phyloP scores from a whole-genome alignment of 2,329 filamentous ascomycete species.

The Clathrospora elynae region DNA sequence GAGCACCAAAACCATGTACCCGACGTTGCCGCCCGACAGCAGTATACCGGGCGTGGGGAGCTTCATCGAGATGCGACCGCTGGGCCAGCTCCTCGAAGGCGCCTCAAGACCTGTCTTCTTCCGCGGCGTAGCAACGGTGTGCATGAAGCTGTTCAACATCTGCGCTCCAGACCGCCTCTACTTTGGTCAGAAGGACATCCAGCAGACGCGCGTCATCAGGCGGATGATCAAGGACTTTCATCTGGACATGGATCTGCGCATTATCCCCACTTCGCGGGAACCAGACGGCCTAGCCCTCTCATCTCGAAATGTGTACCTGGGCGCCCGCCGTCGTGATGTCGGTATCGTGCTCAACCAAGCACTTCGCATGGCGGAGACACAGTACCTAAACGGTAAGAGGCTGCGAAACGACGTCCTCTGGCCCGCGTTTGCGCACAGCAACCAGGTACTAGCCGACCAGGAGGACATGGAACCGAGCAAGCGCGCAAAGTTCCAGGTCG shows the following conservation, averaged over 20 bases:
- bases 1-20: conserved; percentile 83
- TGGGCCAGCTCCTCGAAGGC: conserved; percentile 82
- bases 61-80: conserved; percentile 88
- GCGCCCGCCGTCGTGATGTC: conserved; percentile 70
- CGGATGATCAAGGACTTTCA: conserved; percentile 88
- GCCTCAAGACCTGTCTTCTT: conserved; percentile 91
- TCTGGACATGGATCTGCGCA: conserved; percentile 72
- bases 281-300: conserved; percentile 85
- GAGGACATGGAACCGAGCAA: conserved; percentile 61
- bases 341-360: conserved; percentile 74
- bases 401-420: conserved; percentile 71
- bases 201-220: conserved; percentile 90
- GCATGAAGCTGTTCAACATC: conserved; percentile 91
- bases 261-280: conserved; percentile 78
- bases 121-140: conserved; percentile 92
- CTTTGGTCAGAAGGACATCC: conserved; percentile 97
- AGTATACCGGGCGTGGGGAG: conserved; percentile 77
- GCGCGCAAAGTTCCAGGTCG: conserved; percentile 77
- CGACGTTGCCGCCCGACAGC: conserved; percentile 74
- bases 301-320: conserved; percentile 92
- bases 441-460: conserved; percentile 64
- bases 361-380: conserved; percentile 70
- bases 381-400: conserved; percentile 62
- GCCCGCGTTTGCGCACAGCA: conserved; percentile 67
- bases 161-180: conserved; percentile 79